These are phyloP conservation scores for Xerocomus nothofagi DNA, from an alignment of 1,284 basidiomycete species.

Conservation along the genomic window DNA sequence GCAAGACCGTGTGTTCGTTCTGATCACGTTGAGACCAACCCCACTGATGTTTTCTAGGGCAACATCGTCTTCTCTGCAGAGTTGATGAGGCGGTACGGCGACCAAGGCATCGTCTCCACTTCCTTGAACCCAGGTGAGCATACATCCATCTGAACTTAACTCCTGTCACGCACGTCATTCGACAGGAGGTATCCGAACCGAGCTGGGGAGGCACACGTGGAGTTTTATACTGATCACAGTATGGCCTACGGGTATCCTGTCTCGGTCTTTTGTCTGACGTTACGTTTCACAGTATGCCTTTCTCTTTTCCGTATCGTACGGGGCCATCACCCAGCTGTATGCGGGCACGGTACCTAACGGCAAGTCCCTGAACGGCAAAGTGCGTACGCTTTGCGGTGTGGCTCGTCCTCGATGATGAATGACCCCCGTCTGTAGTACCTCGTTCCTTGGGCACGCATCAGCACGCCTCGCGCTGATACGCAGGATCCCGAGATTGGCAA, in stretches of 20 bases:
- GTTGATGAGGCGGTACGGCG: conserved; percentile 25
- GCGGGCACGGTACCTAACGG: conserved; percentile 37
- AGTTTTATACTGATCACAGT: conserved; percentile 14
- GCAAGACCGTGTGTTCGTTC: conserved; percentile 45
- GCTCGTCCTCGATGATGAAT: no score
- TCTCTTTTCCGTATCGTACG: conserved; percentile 27
- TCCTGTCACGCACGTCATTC: no score
- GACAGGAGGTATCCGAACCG: no score
- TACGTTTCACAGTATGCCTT: no score
- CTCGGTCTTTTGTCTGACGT: no score
- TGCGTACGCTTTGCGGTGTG: conserved; percentile 4
- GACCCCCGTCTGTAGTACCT: conserved; percentile 32
- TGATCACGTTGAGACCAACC: no score
- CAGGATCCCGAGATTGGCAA: conserved; percentile 33
- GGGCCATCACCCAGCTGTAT: conserved; percentile 40
- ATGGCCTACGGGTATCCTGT: no score
- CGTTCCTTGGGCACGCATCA: conserved; percentile 39
- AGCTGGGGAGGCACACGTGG: no score
- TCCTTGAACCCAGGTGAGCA: conserved; percentile 29
- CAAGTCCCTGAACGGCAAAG: conserved; percentile 35
- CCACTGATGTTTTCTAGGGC: no score
- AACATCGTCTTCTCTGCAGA: conserved; percentile 10
- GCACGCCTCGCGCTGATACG: conserved; percentile 17
- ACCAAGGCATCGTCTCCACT: conserved; percentile 27
- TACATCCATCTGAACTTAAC: no score